A percentile compares a stretch with the other conserved stretches of the same genome.
Conservation (phyloP, 2,329 filamentous ascomycete genomes). For the Alternaria sp. region DNA sequence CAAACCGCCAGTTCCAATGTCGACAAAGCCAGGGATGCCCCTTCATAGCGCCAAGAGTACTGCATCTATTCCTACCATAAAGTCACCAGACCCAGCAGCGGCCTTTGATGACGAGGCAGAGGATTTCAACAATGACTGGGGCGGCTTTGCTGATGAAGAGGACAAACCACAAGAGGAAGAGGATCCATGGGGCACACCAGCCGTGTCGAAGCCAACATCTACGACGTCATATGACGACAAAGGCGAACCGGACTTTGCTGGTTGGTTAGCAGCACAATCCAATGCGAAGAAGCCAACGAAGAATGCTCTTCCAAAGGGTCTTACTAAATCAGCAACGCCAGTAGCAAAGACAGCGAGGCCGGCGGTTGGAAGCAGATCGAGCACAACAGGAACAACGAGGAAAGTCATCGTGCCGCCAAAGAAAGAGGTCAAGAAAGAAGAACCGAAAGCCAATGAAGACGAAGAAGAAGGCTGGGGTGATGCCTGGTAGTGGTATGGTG, state of each 20-base stretch:
- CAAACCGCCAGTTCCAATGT: slow-evolving; percentile 62
- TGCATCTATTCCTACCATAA: slow-evolving; percentile 38
- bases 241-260: slow-evolving; percentile 92
- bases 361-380: slow-evolving; percentile 40
- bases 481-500: slow-evolving; percentile 41
- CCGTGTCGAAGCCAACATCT: slow-evolving; percentile 45
- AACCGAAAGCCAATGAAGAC: slow-evolving; percentile 54
- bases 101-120: slow-evolving; percentile 61
- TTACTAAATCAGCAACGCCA: slow-evolving; percentile 66
- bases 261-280: slow-evolving; percentile 89
- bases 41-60: slow-evolving; percentile 40
- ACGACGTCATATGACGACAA: slow-evolving; percentile 77
- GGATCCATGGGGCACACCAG: slow-evolving; percentile 61
- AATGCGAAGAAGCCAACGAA: slow-evolving; percentile 71
- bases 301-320: slow-evolving; percentile 83
- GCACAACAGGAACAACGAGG: slow-evolving; percentile 43
- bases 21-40: slow-evolving; percentile 51
- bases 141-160: slow-evolving; percentile 68
- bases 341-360: slow-evolving; percentile 47
- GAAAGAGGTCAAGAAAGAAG: slow-evolving; percentile 43
- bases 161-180: slow-evolving; percentile 59
- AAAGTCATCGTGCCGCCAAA: slow-evolving; percentile 40
- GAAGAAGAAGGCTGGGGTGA: slow-evolving; percentile 52
- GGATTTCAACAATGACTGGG: slow-evolving; percentile 79
- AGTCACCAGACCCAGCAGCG: slow-evolving; percentile 58